Conservation (phyloP, 179 eudicot genomes). For the Heliamphora pulchella region DNA sequence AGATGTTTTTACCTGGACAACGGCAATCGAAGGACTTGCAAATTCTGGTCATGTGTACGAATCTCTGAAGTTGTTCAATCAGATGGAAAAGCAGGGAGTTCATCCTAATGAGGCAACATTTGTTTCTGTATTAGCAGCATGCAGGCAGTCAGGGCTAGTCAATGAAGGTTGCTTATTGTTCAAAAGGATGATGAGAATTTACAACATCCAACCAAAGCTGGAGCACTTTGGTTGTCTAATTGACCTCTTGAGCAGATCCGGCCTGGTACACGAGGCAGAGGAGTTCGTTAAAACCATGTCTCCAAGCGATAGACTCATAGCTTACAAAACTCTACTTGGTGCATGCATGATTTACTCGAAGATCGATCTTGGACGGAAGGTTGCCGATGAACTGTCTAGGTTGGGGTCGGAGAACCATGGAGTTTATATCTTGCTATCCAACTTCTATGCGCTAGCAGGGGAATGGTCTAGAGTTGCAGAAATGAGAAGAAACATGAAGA, state of each 20-base stretch:
- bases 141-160: slow-evolving; percentile 21
- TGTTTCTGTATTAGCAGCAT: slow-evolving; percentile 18
- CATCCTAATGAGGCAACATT: slow-evolving; percentile 22
- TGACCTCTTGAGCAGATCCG: slow-evolving; percentile 24
- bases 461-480: slow-evolving; percentile 22
- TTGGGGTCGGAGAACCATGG: slow-evolving; percentile 9
- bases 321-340: slow-evolving; percentile 19
- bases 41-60: slow-evolving; percentile 12
- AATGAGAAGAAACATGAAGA: slow-evolving; percentile 17
- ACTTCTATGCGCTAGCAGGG: slow-evolving; percentile 25
- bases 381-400: slow-evolving; percentile 18
- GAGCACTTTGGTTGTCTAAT: slow-evolving; percentile 26
- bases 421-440: slow-evolving; percentile 19
- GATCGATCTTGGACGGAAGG: slow-evolving; percentile 16
- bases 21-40: slow-evolving; percentile 20
- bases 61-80: slow-evolving; percentile 18
- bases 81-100: slow-evolving; percentile 21
- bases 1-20: slow-evolving; percentile 26
- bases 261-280: slow-evolving; percentile 17
- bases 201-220: slow-evolving; percentile 14
- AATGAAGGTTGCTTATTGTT: slow-evolving; percentile 23
- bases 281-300: slow-evolving; percentile 13
- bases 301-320: slow-evolving; percentile 15
- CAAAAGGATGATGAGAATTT: slow-evolving; percentile 14
- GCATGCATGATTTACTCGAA: slow-evolving; percentile 19